Evolutionary conservation across 129 eudicot species (phyloP), one percentile per base, ranked within the genome.

Genomic region (Ambrosia artemisiifolia): DNA sequence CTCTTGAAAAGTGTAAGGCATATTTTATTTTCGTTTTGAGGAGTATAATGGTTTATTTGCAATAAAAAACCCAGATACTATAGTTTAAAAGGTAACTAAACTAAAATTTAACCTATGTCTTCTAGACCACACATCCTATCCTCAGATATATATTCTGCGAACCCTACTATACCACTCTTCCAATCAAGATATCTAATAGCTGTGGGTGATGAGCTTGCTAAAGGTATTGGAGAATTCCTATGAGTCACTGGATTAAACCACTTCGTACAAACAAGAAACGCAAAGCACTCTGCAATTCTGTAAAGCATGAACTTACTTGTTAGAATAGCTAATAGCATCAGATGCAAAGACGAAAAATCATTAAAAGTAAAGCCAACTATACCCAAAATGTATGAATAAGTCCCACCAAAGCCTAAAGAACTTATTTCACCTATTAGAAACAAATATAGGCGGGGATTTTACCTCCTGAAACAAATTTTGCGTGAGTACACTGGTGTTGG

Each of bases 361-460:
- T 28, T 7, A 55, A 53, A 14, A 12, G 19, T 76, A 16, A 76
- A 11, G 63, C 18, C 19, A 40, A 67, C 40, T 49, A 65, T 91
- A 87, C 97, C 95, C 87, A 48, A 65, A 91, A 80, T 87, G 85
- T 75, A 90, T 90, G 79, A 87, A 83, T 65, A 90, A 82, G 73
- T 87, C 95, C 96, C 95, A 90, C 96, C 96, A 87, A 73, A n/a
- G n/a, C 94, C 86, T 74, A 91, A 81, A 49, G 91, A 85, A 67
- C 75, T 84, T 28, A 87, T 83, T 60, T 83, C 89, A 76, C 95
- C 89, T 90, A 81, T 38, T 65, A 71, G 42, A 65, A 65, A 68
- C 30, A 24, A 60, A 16, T 40, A 53, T 36, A 10, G 12, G 60
- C 32, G 16, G 28, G 46, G 51, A 63, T 8, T 49, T 48, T 24